Evolutionary conservation across 768 basidiomycete species (phyloP).

Genomic region (Tulasnella sp.): DNA sequence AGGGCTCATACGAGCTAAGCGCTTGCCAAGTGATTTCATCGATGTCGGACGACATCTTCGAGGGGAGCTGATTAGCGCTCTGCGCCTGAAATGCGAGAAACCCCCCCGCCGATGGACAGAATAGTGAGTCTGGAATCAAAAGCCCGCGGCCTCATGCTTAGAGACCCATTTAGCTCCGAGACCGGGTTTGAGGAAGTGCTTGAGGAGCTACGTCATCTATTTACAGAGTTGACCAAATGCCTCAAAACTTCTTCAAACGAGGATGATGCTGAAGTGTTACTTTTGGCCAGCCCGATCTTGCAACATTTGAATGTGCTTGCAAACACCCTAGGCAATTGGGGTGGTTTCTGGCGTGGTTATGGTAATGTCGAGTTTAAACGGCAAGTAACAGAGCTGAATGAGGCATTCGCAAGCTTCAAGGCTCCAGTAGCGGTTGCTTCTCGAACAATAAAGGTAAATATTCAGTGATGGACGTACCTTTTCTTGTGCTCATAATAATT

Average conservation of each 20-base stretch:
- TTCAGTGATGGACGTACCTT: neutral
- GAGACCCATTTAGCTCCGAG: too few species aligned
- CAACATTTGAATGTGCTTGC: neutral
- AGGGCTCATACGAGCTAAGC: neutral
- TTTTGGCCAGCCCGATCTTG: neutral
- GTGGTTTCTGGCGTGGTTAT: too few species aligned
- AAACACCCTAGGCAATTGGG: too few species aligned
- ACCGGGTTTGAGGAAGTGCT: too few species aligned
- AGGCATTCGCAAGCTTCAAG: neutral
- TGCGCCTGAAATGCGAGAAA: neutral
- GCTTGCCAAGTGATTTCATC: neutral
- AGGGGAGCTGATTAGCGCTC: neutral
- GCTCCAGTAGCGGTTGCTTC: neutral
- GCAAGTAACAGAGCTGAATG: neutral
- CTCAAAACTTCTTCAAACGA: neutral
- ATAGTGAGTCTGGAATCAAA: neutral
- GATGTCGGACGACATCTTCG: neutral
- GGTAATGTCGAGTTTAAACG: too few species aligned
- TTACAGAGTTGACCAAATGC: too few species aligned
- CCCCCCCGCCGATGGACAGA: neutral
- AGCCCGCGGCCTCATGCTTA: too few species aligned
- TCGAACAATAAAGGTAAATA: neutral
- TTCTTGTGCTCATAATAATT: neutral
- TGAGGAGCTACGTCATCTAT: too few species aligned
- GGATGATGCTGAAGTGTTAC: neutral